Evolutionary conservation across 1,139 yeast genomes (phyloP).

Genomic region (Candida albicans): DNA sequence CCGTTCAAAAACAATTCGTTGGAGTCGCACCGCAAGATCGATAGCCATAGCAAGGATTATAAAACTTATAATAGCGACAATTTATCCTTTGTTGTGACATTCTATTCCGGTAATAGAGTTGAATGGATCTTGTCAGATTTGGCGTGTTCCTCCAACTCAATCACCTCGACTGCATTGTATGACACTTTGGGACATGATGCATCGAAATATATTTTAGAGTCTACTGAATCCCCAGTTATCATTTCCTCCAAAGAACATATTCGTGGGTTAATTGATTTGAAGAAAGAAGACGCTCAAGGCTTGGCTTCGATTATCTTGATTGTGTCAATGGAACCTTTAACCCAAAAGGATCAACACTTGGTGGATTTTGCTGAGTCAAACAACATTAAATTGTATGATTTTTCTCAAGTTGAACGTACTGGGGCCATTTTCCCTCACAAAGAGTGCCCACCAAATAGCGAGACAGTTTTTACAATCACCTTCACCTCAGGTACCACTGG

Average conservation of each 20-base stretch:
- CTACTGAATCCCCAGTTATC: constrained; percentile 38
- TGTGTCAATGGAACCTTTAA: constrained; percentile 39
- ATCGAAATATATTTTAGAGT: constrained; percentile 33
- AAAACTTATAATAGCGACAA: constrained; percentile 22
- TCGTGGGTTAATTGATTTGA: constrained; percentile 25
- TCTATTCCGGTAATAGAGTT: constrained; percentile 35
- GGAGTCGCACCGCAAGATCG: constrained; percentile 29
- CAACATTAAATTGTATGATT: constrained; percentile 30
- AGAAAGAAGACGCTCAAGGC: constrained; percentile 23
- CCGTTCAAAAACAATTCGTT: constrained; percentile 26
- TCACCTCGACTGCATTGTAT: constrained; percentile 41
- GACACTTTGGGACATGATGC: constrained; percentile 41
- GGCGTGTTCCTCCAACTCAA: constrained; percentile 35
- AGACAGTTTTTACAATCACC: constrained; percentile 37
- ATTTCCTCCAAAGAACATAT: constrained; percentile 35
- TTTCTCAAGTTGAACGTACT: constrained; percentile 31
- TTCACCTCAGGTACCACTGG: constrained; percentile 49
- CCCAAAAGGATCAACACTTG: constrained; percentile 19
- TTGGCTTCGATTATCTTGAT: constrained; percentile 30
- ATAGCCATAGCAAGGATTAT: constrained; percentile 24
- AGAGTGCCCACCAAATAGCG: constrained; percentile 28
- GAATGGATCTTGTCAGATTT: constrained; percentile 44
- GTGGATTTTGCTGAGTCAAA: constrained; percentile 21
- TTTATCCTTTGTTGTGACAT: constrained; percentile 34
- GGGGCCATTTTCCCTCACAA: constrained; percentile 26